phyloP scores from a whole-genome alignment of 2,329 filamentous ascomycete species.

The Phyllachora maydis region DNA sequence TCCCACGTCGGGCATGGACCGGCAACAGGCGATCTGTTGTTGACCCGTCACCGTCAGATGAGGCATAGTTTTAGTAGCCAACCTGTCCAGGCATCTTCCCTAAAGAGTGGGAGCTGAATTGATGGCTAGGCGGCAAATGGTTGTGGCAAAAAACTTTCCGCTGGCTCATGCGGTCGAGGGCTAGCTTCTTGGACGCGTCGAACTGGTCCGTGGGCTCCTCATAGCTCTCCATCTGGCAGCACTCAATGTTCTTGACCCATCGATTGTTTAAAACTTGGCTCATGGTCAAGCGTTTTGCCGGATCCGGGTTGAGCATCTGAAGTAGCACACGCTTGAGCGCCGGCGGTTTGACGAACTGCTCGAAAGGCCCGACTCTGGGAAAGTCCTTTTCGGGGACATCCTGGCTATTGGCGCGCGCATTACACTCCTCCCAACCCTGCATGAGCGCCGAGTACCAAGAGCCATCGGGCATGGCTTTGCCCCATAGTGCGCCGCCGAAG shows the following conservation, averaged over 20 bases:
- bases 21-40: no score
- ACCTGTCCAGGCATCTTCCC: constrained; percentile 33
- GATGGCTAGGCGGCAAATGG: constrained; percentile 29
- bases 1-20: no score
- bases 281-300: constrained; percentile 48
- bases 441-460: constrained; percentile 49
- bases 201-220: constrained; percentile 41
- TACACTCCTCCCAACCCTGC: constrained; percentile 48
- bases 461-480: constrained; percentile 34
- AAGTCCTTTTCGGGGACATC: constrained; percentile 36
- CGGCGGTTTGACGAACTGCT: constrained; percentile 42
- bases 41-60: no score
- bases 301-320: constrained; percentile 68
- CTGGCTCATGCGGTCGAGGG: constrained; percentile 16
- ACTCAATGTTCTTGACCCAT: constrained; percentile 59
- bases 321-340: constrained; percentile 51
- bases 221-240: constrained; percentile 54
- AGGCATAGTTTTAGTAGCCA: constrained; percentile 21
- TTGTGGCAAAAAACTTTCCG: constrained; percentile 38
- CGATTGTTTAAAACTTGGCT: constrained; percentile 45
- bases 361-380: constrained; percentile 43
- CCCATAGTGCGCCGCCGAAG: constrained; percentile 56
- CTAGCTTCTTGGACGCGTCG: constrained; percentile 36
- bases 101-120: constrained; percentile 22
- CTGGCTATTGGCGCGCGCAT: constrained; percentile 25